Evolutionary conservation across 1,284 basidiomycete species (phyloP).

Genomic region (Flammula alnicola): DNA sequence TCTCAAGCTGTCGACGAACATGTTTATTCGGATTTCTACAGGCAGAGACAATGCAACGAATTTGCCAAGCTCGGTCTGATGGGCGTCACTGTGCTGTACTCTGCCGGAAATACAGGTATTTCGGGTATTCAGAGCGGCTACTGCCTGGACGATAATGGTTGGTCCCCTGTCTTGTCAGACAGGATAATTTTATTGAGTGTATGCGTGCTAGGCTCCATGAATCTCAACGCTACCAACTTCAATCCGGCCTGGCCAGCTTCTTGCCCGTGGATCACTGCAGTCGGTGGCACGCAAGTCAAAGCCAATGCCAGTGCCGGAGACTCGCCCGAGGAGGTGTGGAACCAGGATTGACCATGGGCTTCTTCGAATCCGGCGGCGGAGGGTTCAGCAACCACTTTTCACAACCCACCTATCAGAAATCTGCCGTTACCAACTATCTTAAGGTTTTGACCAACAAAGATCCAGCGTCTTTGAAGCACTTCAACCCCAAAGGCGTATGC

Average conservation of each 20-base stretch:
- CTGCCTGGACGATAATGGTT: slow-evolving; percentile 50
- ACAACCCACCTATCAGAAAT: slow-evolving; percentile 41
- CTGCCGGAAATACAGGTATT: slow-evolving; percentile 56
- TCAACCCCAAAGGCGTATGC: slow-evolving; percentile 35
- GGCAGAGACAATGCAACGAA: slow-evolving; percentile 57
- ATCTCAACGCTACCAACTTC: slow-evolving; percentile 39
- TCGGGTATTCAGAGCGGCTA: slow-evolving; percentile 48
- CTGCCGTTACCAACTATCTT: slow-evolving; percentile 30
- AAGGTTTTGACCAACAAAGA: slow-evolving; percentile 27
- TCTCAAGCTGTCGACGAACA: slow-evolving; percentile 55
- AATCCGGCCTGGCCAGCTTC: slow-evolving; percentile 52
- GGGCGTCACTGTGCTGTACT: slow-evolving; percentile 53
- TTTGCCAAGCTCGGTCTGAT: slow-evolving; percentile 53
- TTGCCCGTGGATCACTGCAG: slow-evolving; percentile 56
- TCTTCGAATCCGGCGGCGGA: slow-evolving; percentile 48
- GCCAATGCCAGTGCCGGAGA: slow-evolving; percentile 38
- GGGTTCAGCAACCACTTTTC: slow-evolving; percentile 52
- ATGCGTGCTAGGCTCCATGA: slow-evolving; percentile 37
- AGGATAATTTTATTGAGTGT: not conserved
- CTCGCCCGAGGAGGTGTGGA: slow-evolving; percentile 41
- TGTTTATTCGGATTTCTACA: slow-evolving; percentile 45
- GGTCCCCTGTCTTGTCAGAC: not conserved
- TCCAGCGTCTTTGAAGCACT: slow-evolving; percentile 27
- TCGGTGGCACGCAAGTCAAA: slow-evolving; percentile 55
- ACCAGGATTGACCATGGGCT: slow-evolving; percentile 36